A percentile compares a stretch with the other conserved stretches of the same genome.
phyloP scores from a whole-genome alignment of 495 filamentous ascomycete species.

The Hypoxylon rickii region DNA sequence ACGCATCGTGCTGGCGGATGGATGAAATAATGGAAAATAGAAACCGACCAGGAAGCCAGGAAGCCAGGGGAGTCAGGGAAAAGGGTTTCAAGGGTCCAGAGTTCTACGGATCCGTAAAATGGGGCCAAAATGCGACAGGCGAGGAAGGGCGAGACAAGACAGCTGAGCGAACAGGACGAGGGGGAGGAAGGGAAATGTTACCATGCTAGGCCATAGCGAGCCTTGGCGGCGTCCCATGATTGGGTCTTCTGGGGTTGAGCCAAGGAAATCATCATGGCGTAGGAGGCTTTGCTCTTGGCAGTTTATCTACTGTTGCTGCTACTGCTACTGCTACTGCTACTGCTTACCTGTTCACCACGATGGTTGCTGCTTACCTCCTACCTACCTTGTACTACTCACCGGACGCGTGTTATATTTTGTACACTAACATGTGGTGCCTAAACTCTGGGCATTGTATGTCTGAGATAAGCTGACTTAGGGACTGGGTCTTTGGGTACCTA shows the following conservation, averaged over 20 bases:
- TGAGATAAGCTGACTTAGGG: no score
- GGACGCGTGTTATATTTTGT: no score
- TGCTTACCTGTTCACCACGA: no score
- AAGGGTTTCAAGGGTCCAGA: slow-evolving; percentile 14
- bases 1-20: background rate
- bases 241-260: slow-evolving; percentile 14
- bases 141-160: background rate
- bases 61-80: background rate
- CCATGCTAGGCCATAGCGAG: slow-evolving; percentile 11
- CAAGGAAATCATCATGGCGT: slow-evolving; percentile 17
- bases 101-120: slow-evolving; percentile 11
- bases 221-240: slow-evolving; percentile 31
- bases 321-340: no score
- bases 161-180: slow-evolving; percentile 14
- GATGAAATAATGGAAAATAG: slow-evolving; percentile 28
- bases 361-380: no score
- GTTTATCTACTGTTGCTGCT: no score
- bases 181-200: background rate
- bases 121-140: background rate
- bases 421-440: no score
- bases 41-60: slow-evolving; percentile 1
- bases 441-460: no score
- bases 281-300: slow-evolving; percentile 24
- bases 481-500: no score
- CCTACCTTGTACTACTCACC: no score